These are phyloP conservation scores for Mucor irregularis DNA, from an alignment of 371 early-diverging fungal genomes.

Conservation along the genomic window DNA sequence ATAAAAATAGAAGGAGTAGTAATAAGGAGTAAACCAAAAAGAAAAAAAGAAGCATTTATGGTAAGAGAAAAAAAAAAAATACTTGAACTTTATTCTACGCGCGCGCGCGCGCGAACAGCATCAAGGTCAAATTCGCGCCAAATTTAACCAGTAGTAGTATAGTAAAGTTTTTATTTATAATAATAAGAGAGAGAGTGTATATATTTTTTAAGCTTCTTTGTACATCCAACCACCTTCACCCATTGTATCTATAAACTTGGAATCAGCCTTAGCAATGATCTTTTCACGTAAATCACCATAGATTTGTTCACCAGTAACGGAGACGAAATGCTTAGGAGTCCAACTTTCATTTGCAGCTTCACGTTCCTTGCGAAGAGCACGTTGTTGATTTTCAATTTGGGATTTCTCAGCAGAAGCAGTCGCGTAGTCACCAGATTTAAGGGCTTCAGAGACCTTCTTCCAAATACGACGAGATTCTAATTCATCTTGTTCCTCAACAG, in stretches of 20 bases:
- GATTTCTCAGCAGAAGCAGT: slow-evolving; percentile 73
- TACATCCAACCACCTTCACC: slow-evolving; percentile 46
- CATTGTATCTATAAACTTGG: slow-evolving; percentile 52
- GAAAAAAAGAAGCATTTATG: slow-evolving; percentile 7
- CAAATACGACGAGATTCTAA: slow-evolving; percentile 78
- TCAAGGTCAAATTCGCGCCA: too few relatives aligned
- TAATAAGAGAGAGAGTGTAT: not conserved
- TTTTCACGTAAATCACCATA: slow-evolving; percentile 45
- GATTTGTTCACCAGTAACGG: slow-evolving; percentile 46
- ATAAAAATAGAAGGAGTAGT: too few relatives aligned
- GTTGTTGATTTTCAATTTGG: slow-evolving; percentile 73
- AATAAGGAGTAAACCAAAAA: too few relatives aligned
- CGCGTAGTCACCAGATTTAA: slow-evolving; percentile 65
- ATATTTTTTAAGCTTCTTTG: slow-evolving; percentile 14
- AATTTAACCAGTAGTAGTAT: too few relatives aligned
- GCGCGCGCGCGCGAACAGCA: too few relatives aligned
- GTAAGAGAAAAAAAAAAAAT: slow-evolving; percentile 2
- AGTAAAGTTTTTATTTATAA: slow-evolving; percentile 1
- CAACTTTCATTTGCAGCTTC: slow-evolving; percentile 59
- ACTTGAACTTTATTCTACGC: too few relatives aligned
- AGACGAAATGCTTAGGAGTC: slow-evolving; percentile 54
- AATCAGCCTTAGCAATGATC: slow-evolving; percentile 41
- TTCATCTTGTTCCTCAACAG: slow-evolving; percentile 58
- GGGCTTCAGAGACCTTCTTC: slow-evolving; percentile 70
- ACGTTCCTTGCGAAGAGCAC: slow-evolving; percentile 68